These are phyloP conservation scores for Taphrina flavorubra DNA, from an alignment of 1,139 yeast species.

Conservation along the genomic window DNA sequence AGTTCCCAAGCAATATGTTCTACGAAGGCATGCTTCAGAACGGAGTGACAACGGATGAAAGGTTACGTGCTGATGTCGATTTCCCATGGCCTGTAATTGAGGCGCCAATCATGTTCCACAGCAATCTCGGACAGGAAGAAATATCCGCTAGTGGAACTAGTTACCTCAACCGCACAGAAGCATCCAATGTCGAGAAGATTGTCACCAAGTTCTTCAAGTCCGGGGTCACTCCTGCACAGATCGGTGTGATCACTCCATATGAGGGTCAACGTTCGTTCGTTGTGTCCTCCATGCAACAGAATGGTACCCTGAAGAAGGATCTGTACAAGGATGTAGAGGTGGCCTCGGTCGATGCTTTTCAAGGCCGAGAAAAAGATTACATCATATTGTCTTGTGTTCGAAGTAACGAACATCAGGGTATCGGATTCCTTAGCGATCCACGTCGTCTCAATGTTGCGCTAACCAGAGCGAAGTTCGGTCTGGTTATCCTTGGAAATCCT, in stretches of 20 bases:
- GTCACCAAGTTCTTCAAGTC: constrained; percentile 75
- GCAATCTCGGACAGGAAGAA: constrained; percentile 86
- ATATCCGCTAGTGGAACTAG: constrained; percentile 82
- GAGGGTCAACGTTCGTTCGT: constrained; percentile 91
- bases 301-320: constrained; percentile 68
- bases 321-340: constrained; percentile 79
- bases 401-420: constrained; percentile 79
- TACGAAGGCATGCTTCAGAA: constrained; percentile 92
- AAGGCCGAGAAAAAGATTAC: constrained; percentile 92
- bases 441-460: constrained; percentile 90
- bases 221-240: constrained; percentile 80
- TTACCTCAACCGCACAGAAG: constrained; percentile 86
- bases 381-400: constrained; percentile 89
- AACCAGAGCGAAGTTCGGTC: constrained; percentile 87
- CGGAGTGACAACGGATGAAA: constrained; percentile 79
- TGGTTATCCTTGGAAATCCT: constrained; percentile 84
- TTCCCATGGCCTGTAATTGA: constrained; percentile 91
- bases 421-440: constrained; percentile 89
- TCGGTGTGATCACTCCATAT: constrained; percentile 92
- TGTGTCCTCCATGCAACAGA: constrained; percentile 75
- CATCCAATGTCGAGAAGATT: constrained; percentile 83
- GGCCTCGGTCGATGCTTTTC: constrained; percentile 93
- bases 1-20: constrained; percentile 88
- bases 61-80: constrained; percentile 61
- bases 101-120: constrained; percentile 95